Conservation (phyloP, 192 early-diverging fungal species). For the Phycomyces nitens region DNA sequence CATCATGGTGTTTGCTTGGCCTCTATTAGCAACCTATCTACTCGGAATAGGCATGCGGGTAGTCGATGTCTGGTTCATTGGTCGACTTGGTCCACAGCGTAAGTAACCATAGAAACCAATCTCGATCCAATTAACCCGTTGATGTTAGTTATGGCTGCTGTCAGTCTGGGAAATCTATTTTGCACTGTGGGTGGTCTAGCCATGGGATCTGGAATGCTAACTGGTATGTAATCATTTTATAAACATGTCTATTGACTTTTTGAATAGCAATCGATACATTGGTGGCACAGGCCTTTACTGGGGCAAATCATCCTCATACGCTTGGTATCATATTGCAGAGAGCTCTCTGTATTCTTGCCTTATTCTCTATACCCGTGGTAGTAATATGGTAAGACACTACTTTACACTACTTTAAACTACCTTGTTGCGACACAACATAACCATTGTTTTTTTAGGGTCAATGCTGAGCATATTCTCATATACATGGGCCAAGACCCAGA, state of each 20-base stretch:
- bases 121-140: neutral
- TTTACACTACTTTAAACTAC: no score
- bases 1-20: conserved; percentile 7
- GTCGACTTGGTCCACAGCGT: conserved; percentile 17
- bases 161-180: conserved; percentile 20
- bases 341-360: conserved; percentile 12
- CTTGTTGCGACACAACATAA: no score
- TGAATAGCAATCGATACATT: conserved; percentile 28
- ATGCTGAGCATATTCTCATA: conserved; percentile 24
- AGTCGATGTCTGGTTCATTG: conserved; percentile 25
- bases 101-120: neutral
- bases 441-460: no score
- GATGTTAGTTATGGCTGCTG: conserved; percentile 22
- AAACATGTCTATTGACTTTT: neutral
- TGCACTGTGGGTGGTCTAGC: conserved; percentile 19
- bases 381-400: conserved; percentile 18
- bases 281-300: conserved; percentile 27
- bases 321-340: conserved; percentile 28
- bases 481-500: conserved; percentile 26
- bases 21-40: conserved; percentile 22
- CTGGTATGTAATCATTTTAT: conserved; percentile 14
- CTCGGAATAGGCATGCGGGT: conserved; percentile 8
- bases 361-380: conserved; percentile 13
- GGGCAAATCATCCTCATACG: conserved; percentile 17
- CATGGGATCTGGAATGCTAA: conserved; percentile 25